These are phyloP conservation scores for Penicillium fimorum DNA, from an alignment of 495 filamentous ascomycete genomes.

Conservation along the genomic window DNA sequence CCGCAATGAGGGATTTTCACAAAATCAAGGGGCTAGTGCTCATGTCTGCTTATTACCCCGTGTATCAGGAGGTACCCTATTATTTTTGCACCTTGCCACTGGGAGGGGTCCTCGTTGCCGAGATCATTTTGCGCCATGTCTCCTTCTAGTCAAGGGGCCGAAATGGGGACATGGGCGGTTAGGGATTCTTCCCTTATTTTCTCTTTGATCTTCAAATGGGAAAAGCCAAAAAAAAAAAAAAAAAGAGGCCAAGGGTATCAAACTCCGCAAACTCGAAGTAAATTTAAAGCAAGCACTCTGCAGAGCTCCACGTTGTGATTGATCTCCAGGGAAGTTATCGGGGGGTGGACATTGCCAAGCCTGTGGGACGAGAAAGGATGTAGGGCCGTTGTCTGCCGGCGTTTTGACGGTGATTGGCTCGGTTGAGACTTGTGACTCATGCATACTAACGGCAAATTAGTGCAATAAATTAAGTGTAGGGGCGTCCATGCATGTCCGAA, in stretches of 20 bases:
- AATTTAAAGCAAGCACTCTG: neutral
- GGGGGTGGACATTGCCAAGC: neutral
- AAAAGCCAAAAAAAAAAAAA: too few species aligned
- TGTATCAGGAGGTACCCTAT: constrained; percentile 17
- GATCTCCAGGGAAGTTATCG: neutral
- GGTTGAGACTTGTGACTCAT: neutral
- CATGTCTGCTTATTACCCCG: neutral
- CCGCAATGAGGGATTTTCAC: constrained; percentile 7
- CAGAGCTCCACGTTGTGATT: neutral
- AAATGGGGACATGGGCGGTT: constrained; percentile 8
- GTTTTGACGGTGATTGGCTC: constrained; percentile 2
- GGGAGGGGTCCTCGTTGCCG: constrained; percentile 7
- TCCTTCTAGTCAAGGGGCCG: constrained; percentile 24
- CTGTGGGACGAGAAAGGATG: neutral
- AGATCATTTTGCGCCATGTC: constrained; percentile 17
- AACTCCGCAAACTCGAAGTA: neutral
- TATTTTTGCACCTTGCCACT: constrained; percentile 10
- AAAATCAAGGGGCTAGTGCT: neutral
- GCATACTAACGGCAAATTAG: neutral
- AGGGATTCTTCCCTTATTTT: neutral
- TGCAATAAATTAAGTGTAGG: neutral
- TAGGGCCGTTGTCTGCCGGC: neutral
- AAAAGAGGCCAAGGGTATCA: neutral
- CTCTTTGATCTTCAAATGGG: too few species aligned
- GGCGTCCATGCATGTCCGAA: neutral